Evolutionary conservation across 164 flowering plant genomes (phyloP).

Genomic region (Chloranthus sessilifolius): DNA sequence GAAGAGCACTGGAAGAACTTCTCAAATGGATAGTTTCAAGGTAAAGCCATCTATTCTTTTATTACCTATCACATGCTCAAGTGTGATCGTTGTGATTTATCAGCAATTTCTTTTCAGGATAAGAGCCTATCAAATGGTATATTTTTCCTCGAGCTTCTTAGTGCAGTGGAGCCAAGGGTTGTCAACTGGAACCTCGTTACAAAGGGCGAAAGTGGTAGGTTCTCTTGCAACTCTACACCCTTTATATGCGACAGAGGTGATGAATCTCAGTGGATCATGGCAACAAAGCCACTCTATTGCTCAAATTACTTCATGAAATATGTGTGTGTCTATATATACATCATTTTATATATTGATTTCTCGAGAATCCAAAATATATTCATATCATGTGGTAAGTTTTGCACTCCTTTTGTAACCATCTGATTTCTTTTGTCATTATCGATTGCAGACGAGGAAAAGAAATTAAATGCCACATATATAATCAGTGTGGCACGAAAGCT

Average conservation of each 20-base stretch:
- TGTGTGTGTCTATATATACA: too few species aligned
- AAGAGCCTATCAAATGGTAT: slow-evolving; percentile 71
- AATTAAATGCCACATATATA: slow-evolving; percentile 84
- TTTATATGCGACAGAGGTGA: too few species aligned
- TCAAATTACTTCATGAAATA: too few species aligned
- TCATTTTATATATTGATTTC: too few species aligned
- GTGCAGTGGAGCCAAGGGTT: slow-evolving; percentile 86
- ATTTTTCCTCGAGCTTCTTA: slow-evolving; percentile 91
- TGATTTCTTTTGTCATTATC: background rate
- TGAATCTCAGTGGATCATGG: too few species aligned
- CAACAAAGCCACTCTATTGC: too few species aligned
- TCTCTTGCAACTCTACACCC: background rate
- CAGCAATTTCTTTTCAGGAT: slow-evolving; percentile 40
- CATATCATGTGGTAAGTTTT: too few species aligned
- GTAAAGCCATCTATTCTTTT: slow-evolving; percentile 21
- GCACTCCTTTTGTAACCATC: too few species aligned
- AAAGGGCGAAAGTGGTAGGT: slow-evolving; percentile 72
- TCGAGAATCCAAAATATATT: too few species aligned
- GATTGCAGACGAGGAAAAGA: slow-evolving; percentile 77
- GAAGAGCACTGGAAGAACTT: slow-evolving; percentile 52
- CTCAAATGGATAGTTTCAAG: slow-evolving; percentile 86
- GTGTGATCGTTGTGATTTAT: background rate
- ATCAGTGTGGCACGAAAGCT: slow-evolving; percentile 95
- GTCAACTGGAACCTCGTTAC: slow-evolving; percentile 91
- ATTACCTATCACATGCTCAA: background rate